Evolutionary conservation across 495 filamentous ascomycete species (phyloP), one percentile per base, ranked within the genome.

Genomic region (Penicillium coffeae): DNA sequence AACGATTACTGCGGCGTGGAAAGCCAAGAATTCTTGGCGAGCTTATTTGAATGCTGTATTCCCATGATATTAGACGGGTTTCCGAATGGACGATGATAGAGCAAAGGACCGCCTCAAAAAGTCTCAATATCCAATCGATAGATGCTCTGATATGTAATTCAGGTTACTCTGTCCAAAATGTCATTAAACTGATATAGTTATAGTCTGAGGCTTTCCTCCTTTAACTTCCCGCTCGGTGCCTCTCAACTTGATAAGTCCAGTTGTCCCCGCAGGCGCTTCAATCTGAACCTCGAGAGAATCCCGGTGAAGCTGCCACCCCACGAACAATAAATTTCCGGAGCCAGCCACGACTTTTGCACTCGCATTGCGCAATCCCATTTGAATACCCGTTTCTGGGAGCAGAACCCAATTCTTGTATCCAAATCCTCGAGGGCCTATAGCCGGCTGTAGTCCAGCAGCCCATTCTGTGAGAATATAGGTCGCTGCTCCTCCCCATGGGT

Each of bases 401-500:
- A 40, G 40, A 0, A 48, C 8, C 45, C 45, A 48, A 38, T 40
- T 15, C 13, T 41, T 48, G n/a, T 41, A 48, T 14, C 45, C 37
- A 48, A 40, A 48, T 0, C 45, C 45, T 48, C 13, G 9, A 33
- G 37, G 36, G 10, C 45, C 45, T 15, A 7, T 25, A 2, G 12
- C 36, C 14, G 36, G 45, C 13, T 36, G 37, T 8, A 48, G 16
- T n/a, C 45, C 45, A 20, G 45, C 38, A 4, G 45, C 47, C 40
- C 40, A 50, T 33, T 45, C 42, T 16, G 52, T 60, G 4, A 70
- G 48, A 1, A 65, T 49, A 36, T 63, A 70, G 1, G 66, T 70
- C 2, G 69, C 62, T 19, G 65, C 66, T 6, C 51, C 62, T n/a
- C 63, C 59, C 69, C 69, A 70, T 4, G 65, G 66, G 43, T 72